Evolutionary conservation across 805 yeast species (phyloP), one percentile per base, ranked within the genome.

Genomic region (Blastobotrys peoriensis): DNA sequence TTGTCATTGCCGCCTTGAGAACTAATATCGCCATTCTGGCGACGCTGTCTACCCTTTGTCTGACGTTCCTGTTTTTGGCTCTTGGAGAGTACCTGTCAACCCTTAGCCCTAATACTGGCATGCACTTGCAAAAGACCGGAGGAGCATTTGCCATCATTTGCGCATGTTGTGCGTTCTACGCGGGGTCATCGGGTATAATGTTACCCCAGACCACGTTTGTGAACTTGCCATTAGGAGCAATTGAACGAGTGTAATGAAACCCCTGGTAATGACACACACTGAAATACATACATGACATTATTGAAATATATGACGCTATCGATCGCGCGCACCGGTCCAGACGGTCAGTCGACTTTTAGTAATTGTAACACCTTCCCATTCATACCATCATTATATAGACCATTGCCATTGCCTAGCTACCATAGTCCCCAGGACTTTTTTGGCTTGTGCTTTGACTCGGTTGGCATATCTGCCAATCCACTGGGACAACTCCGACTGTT

Each of bases 71-170:
- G 4, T 28, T 36, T 22, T 20, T 41, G 15, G 40, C 41, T 6
- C 20, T 34, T 20, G 46, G 33, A 4, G 33, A 41, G 33, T 41
- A 33, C 23, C 20, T 40, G 13, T 16, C 35, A 3, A 37, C 45
- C 3, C 23, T 19, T 5, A 19, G 35, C n/a, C 41, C 45, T 17
- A 22, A 5, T 3, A 33, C 22, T 13, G 33, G 34, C 19, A 21
- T 33, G 17, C 20, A 25, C 18, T 19, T 33, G 15, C 19, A 17
- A 3, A 43, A 38, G 36, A 43, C 46, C n/a, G 46, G 46, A 10
- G 46, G 46, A 10, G 42, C 43, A 15, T 39, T 43, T 38, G 44
- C 43, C 3, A 25, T 43, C 13, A 19, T 43, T 4, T 33, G 43
- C 16, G 36, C 46, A n/a, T 5, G 33, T 20, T 27, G 39, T 30